phyloP scores from a whole-genome alignment of 1,139 yeast genomes.

The Pichia sp. region DNA sequence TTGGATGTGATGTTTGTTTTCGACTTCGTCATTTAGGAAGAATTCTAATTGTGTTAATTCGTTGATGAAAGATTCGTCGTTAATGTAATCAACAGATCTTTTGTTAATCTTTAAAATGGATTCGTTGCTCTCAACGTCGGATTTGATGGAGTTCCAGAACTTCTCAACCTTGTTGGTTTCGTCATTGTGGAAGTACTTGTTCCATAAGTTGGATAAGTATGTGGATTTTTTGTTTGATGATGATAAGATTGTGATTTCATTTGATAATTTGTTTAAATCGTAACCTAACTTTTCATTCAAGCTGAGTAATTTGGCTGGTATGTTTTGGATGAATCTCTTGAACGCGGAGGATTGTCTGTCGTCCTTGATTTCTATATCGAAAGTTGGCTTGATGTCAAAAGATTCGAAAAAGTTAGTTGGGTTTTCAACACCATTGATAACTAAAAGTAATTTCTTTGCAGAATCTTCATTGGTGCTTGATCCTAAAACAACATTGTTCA shows the following conservation, averaged over 20 bases:
- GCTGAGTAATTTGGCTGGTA: conserved; percentile 24
- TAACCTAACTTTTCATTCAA: conserved; percentile 14
- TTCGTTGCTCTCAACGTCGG: conserved; percentile 12
- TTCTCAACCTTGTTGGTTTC: conserved; percentile 35
- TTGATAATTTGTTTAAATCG: conserved; percentile 32
- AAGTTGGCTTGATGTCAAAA: conserved; percentile 24
- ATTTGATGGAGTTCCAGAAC: conserved; percentile 39
- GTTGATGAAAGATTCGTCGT: conserved; percentile 45
- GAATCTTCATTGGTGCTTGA: conserved; percentile 15
- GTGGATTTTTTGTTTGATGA: conserved; percentile 16
- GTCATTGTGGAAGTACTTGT: conserved; percentile 33
- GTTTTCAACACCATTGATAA: conserved; percentile 41
- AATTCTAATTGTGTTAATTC: conserved; percentile 49
- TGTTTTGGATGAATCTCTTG: conserved; percentile 22
- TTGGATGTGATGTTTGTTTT: conserved; percentile 28
- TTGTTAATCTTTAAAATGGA: conserved; percentile 15
- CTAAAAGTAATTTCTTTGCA: conserved; percentile 38
- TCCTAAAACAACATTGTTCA: conserved; percentile 31
- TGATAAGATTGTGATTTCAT: conserved; percentile 38
- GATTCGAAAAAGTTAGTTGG: conserved; percentile 32
- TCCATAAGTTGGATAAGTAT: conserved; percentile 27
- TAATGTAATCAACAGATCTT: conserved; percentile 34
- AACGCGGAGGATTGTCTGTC: conserved; percentile 23
- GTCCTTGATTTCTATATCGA: conserved; percentile 21
- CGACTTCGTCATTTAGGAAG: conserved; percentile 26